A percentile compares a stretch with the other conserved stretches of the same genome.
phyloP scores from a whole-genome alignment of 2,329 filamentous ascomycete species.

The Cladorrhinum sp. region DNA sequence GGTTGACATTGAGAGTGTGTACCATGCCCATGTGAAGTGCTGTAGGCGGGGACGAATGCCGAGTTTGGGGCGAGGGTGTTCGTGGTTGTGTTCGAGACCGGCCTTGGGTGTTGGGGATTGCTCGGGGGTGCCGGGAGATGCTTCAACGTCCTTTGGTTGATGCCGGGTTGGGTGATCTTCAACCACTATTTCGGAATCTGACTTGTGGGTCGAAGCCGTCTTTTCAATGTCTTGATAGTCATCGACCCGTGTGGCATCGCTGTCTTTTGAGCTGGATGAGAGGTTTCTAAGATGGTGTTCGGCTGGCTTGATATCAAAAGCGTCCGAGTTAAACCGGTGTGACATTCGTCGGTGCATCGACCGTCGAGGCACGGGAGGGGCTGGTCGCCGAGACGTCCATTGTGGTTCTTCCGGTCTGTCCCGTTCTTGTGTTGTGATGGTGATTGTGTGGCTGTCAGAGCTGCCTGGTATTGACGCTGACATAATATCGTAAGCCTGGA shows the following conservation, averaged over 20 bases:
- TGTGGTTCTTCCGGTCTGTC: neutral
- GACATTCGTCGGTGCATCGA: neutral
- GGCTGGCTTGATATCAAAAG: neutral
- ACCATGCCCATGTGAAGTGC: conserved; percentile 72
- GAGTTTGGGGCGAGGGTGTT: conserved; percentile 35
- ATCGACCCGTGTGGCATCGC: neutral
- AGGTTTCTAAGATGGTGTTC: neutral
- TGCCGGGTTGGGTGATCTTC: no score
- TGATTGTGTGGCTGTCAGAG: neutral
- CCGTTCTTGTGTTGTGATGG: neutral
- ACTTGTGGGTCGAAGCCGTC: neutral
- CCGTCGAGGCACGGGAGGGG: neutral
- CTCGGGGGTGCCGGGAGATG: neutral
- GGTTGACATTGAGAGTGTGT: conserved; percentile 71
- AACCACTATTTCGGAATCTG: neutral
- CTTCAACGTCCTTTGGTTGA: neutral
- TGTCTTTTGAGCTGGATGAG: neutral
- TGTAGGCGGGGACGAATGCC: conserved; percentile 44
- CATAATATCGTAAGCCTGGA: neutral
- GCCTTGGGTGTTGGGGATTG: neutral
- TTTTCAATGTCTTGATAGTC: neutral
- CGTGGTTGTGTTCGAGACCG: neutral
- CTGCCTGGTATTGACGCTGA: neutral
- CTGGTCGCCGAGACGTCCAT: neutral
- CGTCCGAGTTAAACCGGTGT: neutral